Conservation (phyloP, 2,329 filamentous ascomycete genomes). For the Herpotrichia juniperi region DNA sequence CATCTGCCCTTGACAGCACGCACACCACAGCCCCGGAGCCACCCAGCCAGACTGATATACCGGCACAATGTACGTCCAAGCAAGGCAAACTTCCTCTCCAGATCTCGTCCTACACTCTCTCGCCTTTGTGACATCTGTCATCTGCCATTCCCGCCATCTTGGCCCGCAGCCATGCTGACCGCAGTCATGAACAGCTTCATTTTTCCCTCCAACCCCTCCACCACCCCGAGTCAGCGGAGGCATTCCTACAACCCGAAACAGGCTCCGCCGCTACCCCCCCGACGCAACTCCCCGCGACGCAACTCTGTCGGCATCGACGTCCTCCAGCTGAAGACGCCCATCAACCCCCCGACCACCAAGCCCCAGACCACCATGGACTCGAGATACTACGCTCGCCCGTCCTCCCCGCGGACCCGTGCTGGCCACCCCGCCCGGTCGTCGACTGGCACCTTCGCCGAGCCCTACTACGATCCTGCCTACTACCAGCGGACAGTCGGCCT, state of each 20-base stretch:
- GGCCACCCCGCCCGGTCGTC: conserved; percentile 42
- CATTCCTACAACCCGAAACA: conserved; percentile 24
- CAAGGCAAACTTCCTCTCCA: conserved; percentile 31
- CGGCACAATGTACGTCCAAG: conserved; percentile 42
- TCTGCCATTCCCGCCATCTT: conserved; percentile 2
- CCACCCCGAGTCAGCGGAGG: conserved; percentile 18
- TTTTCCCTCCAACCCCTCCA: conserved; percentile 31
- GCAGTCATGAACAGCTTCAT: conserved; percentile 42
- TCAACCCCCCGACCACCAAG: conserved; percentile 21
- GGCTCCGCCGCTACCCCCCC: conserved; percentile 25
- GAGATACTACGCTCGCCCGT: conserved; percentile 41
- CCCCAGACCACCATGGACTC: conserved; percentile 39
- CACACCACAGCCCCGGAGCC: background rate
- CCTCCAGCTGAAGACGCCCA: conserved; percentile 25
- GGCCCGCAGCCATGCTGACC: conserved; percentile 27
- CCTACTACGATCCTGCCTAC: conserved; percentile 38
- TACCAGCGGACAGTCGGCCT: conserved; percentile 30
- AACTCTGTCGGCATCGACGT: conserved; percentile 13
- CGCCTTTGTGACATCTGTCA: conserved; percentile 22
- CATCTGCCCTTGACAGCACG: conserved; percentile 1
- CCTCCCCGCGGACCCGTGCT: conserved; percentile 41
- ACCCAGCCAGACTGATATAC: conserved; percentile 15
- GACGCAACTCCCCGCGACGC: conserved; percentile 15
- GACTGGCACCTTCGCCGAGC: conserved; percentile 43
- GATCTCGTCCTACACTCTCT: conserved; percentile 23